Base-by-base conservation (phyloP, 371 early-diverging fungal genomes). In the Actinomortierella wolfii region DNA sequence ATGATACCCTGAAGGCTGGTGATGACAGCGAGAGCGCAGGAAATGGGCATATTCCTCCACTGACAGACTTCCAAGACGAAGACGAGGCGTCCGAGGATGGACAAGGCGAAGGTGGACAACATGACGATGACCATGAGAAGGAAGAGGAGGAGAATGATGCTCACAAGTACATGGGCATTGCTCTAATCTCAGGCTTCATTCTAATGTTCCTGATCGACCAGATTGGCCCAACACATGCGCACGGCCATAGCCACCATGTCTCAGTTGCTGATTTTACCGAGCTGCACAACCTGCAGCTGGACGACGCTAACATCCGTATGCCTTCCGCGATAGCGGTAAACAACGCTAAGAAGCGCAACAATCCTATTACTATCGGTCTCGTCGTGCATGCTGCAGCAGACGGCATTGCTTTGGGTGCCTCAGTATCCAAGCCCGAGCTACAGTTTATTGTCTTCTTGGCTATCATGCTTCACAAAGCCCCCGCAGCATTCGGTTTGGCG, bases 391-490 rank as follows among this genome's bases (percentile, higher is more conserved):
- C 94, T 2, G 94, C 95, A 13, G 95, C 97, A 0, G 98, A 97
- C 68, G 98, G 98, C 0, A 90, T 97, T 60, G 97, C 97, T 0
- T 65, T 97, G 45, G 98, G 98, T 14, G 96, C 96, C 0, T 84
- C 89, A 0, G 77, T 83, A 0, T 82, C 89, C 0, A 79, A 83
- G 28, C 90, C 89, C 6, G 80, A 85, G 11, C 77, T 97, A 2
- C 93, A 92, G 20, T 78, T 94, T 54, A 87, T 95, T 8, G 92
- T 97, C 5, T 97, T 97, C 64, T 59, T 96, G 26, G 98, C 98
- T n/a, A 92, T 97, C 59, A 89, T 96, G 86, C 83, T 97, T 28
- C 98, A 97, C 85, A 97, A 97, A 76, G 96, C 94, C 2, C 97
- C 98, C 3, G 88, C 94, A 1, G 94, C 97, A 0, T 94, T 97